phyloP scores from a whole-genome alignment of 306 rosid genomes.

The Benincasa hispida region DNA sequence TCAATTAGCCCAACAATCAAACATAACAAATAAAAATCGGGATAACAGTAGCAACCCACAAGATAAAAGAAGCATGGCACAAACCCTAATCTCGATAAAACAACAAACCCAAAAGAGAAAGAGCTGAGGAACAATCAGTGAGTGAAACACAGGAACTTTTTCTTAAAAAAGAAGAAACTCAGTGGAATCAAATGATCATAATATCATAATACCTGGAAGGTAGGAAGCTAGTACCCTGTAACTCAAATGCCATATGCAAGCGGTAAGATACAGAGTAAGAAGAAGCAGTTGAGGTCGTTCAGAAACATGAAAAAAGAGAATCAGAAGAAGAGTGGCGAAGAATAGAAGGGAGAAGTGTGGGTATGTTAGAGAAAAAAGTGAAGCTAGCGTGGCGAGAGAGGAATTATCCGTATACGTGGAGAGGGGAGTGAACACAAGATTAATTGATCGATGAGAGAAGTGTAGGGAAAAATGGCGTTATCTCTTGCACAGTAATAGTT shows the following conservation, averaged over 20 bases:
- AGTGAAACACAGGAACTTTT: not conserved
- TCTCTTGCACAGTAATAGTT: not conserved
- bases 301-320: not conserved
- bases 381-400: conserved; percentile 23
- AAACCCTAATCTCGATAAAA: not conserved
- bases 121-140: not conserved
- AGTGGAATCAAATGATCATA: not conserved
- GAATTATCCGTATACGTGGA: conserved; percentile 38
- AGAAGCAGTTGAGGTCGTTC: not conserved
- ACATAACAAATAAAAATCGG: not conserved
- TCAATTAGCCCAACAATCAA: not conserved
- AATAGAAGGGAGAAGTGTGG: not conserved
- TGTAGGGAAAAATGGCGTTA: not conserved
- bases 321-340: not conserved
- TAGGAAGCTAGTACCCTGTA: conserved; percentile 30
- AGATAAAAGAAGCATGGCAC: not conserved
- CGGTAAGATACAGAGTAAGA: conserved; percentile 7
- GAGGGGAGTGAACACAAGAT: conserved; percentile 22
- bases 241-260: conserved; percentile 46
- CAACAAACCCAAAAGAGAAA: not conserved
- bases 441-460: not conserved
- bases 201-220: conserved; percentile 42
- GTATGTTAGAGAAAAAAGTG: not conserved
- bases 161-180: not conserved
- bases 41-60: not conserved